Evolutionary conservation across 306 rosid genomes (phyloP), one percentile per base, ranked within the genome.

Genomic region (Citrullus colocynthis): DNA sequence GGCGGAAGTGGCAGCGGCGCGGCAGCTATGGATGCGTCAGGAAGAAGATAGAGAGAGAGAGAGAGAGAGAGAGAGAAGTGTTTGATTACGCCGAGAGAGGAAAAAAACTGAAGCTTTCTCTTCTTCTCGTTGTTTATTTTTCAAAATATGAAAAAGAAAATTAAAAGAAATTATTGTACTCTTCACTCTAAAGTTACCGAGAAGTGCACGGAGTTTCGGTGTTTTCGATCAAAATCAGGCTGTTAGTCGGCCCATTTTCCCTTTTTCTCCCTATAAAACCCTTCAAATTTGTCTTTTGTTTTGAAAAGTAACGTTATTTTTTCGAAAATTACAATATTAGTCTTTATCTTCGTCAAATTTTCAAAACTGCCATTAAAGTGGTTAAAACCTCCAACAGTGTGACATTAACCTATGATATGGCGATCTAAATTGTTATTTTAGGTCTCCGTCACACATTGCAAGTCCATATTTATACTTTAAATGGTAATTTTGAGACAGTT

Each of bases 1-100:
- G 60, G 77, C 60, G 44, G 42, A 49, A 48, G 76, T 51, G 76
- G 59, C 59, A 28, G 44, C 77, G 44, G 41, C 44, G 77, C 77
- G 77, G 60, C 77, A 60, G 77, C 77, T 49, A 16, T 49, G 75
- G 57, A 67, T 41, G 74, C 74, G 74, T 67, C 18, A 36, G 60
- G 60, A 24, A 72, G 44, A 49, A 49, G 75, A 69, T 11, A 45
- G 75, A 24, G 56, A 69, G 52, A 64, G 6, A 45, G 75, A 24
- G 56, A 69, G 52, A 64, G 6, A 24, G 24, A 24, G 28, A 34
- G 11, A 37, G 73, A 65, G 15, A 65, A 24, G 32, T 39, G 37
- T 62, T 62, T 12, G 52, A 13, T 70, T 44, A 69, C 75, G 75
- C 56, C 14, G 76, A 17, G 58, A 18, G 21, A 54, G 3, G 57